These are phyloP conservation scores for Dactylellina haptotyla DNA, from an alignment of 2,329 filamentous ascomycete species.

Conservation along the genomic window DNA sequence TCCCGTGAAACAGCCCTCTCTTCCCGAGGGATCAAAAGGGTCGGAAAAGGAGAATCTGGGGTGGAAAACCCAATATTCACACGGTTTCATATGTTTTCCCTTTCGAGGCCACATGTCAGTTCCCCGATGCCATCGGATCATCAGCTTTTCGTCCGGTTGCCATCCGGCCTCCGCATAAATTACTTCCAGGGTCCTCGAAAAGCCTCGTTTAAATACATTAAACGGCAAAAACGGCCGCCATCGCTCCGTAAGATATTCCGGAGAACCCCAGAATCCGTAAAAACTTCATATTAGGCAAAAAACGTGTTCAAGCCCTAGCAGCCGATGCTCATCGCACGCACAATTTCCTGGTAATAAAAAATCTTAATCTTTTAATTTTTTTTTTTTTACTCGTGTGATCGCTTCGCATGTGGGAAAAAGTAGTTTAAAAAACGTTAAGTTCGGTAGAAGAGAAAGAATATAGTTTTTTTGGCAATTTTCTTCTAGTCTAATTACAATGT, in stretches of 20 bases:
- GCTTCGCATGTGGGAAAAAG: background rate
- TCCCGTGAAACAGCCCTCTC: background rate
- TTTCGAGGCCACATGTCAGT: slow-evolving; percentile 42
- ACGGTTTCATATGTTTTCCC: background rate
- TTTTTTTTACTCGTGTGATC: slow-evolving; percentile 28
- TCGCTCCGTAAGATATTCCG: slow-evolving; percentile 47
- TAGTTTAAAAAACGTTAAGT: background rate
- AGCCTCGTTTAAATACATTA: slow-evolving; percentile 36
- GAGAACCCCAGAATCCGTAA: slow-evolving; percentile 27
- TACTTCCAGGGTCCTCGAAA: slow-evolving; percentile 5
- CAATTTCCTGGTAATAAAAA: background rate
- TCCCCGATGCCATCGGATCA: slow-evolving; percentile 4
- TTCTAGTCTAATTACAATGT: slow-evolving; percentile 54
- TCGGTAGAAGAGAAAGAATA: slow-evolving; percentile 14
- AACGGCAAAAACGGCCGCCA: slow-evolving; percentile 35
- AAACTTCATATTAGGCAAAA: slow-evolving; percentile 43
- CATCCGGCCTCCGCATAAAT: slow-evolving; percentile 30
- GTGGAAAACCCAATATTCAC: background rate
- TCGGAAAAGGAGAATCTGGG: background rate
- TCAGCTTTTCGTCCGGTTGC: slow-evolving; percentile 20
- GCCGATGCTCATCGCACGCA: slow-evolving; percentile 22
- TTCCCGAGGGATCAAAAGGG: background rate
- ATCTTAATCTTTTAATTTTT: background rate
- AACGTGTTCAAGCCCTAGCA: slow-evolving; percentile 13
- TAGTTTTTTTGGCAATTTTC: slow-evolving; percentile 48